A percentile compares a stretch with the other conserved stretches of the same genome.
Evolutionary conservation across 345 rosid species (phyloP).

Genomic region (Heritiera fomes): DNA sequence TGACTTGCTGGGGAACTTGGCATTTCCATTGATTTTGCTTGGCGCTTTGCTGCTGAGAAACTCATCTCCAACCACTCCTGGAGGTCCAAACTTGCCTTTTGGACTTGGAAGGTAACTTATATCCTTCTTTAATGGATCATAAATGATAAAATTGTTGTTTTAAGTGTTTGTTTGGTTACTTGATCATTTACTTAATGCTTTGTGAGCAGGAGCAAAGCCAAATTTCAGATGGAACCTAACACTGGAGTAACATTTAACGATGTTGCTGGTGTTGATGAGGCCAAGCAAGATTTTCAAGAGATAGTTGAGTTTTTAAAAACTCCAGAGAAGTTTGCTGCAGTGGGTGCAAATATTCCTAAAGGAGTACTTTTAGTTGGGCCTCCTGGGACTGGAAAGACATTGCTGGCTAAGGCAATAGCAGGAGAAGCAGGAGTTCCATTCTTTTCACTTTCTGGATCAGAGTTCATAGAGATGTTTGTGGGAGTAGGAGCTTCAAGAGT

Average conservation of each 20-base stretch:
- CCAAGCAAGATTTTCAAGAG: slow-evolving; percentile 79
- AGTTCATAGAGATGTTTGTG: slow-evolving; percentile 82
- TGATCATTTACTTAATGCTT: not conserved
- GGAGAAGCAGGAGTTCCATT: slow-evolving; percentile 86
- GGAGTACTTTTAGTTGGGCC: slow-evolving; percentile 69
- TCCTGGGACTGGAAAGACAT: slow-evolving; percentile 74
- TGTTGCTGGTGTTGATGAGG: slow-evolving; percentile 87
- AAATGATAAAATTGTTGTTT: not conserved
- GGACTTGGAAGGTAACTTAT: slow-evolving; percentile 60
- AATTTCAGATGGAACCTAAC: slow-evolving; percentile 78
- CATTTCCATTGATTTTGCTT: slow-evolving; percentile 61
- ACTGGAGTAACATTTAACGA: slow-evolving; percentile 77
- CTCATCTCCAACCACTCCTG: slow-evolving; percentile 43
- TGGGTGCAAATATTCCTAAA: slow-evolving; percentile 73
- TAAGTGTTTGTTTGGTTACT: not conserved
- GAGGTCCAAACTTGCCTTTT: slow-evolving; percentile 68
- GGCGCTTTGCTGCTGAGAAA: slow-evolving; percentile 51
- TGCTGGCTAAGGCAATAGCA: slow-evolving; percentile 75
- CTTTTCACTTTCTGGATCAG: slow-evolving; percentile 71
- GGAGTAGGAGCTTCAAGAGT: slow-evolving; percentile 81
- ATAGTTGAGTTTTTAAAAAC: slow-evolving; percentile 65
- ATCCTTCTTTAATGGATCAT: not conserved
- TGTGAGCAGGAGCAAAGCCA: slow-evolving; percentile 68
- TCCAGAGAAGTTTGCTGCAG: slow-evolving; percentile 65
- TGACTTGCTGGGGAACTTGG: slow-evolving; percentile 57